Evolutionary conservation across 2,329 filamentous ascomycete genomes (phyloP).

Genomic region (Ceratocystis papillata): DNA sequence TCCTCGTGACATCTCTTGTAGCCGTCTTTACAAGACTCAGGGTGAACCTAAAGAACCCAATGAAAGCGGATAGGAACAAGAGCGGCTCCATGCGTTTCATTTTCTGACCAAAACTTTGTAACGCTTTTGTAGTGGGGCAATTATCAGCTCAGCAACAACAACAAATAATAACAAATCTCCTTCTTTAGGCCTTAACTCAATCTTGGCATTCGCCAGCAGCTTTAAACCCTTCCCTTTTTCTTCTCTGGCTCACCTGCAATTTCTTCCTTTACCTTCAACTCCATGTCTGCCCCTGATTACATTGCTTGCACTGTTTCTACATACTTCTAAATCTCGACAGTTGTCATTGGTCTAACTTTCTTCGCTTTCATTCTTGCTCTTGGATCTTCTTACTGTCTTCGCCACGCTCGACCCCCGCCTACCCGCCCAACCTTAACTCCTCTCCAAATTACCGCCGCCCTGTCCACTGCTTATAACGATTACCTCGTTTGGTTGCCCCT

Average conservation of each 20-base stretch:
- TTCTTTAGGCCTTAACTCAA: not conserved
- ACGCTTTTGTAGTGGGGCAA: not conserved
- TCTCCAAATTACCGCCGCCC: not conserved
- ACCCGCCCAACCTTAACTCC: not conserved
- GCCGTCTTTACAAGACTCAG: no score
- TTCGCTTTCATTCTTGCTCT: not conserved
- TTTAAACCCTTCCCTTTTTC: not conserved
- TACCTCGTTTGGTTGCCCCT: not conserved
- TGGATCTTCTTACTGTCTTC: not conserved
- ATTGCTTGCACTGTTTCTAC: not conserved
- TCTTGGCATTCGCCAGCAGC: not conserved
- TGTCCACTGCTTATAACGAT: not conserved
- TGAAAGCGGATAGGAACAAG: not conserved
- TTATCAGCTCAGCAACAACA: not conserved
- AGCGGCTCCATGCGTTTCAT: not conserved
- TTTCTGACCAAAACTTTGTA: not conserved
- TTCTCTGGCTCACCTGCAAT: not conserved
- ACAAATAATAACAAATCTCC: not conserved
- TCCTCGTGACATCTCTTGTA: no score
- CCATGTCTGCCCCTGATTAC: not conserved
- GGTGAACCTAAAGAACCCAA: no score
- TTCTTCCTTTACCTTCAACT: not conserved
- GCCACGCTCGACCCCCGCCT: not conserved
- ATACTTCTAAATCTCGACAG: no score
- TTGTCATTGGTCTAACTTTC: not conserved